Base-by-base conservation (phyloP, 2,329 filamentous ascomycete species). In the Lasiodiplodia sp. region DNA sequence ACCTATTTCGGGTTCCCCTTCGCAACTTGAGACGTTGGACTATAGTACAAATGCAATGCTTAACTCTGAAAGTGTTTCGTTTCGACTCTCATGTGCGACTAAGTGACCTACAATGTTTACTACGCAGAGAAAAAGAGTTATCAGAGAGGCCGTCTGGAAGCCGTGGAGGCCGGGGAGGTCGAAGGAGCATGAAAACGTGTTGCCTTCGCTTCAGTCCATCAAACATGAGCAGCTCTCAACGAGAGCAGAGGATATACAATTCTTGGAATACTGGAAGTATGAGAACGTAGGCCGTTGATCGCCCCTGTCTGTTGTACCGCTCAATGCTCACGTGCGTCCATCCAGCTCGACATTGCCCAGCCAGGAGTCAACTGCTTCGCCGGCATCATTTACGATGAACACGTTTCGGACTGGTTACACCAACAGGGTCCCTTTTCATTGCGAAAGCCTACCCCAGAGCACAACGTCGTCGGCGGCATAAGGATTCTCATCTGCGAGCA, bases 401-500 rank as follows among this genome's bases (percentile, higher is more conserved):
- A 51, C 28, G 52, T 67, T 23, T 23, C 53, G 16, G 52, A 67
- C 44, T 67, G 64, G 64, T 23, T 67, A 28, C 40, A 67, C 18
- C 44, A 67, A n/a, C 21, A 40, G 11, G 64, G 53, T 14, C n/a
- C 53, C 10, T 67, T 67, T 11, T 18, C n/a, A n/a, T n/a, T 38
- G 47, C 25, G 38, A 1, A 57, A 38, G 10, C n/a, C 21, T n/a
- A 18, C 18, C 16, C 25, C 49, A 6, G 37, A 55, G 7, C 23
- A 28, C 28, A 37, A 12, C 14, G 38, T 47, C 23, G 18, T 31
- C 25, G 64, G 64, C 21, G 64, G 53, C 7, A 51, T 67, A 25
- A 67, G 64, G n/a, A 38, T 67, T 11, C 55, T 67, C 25, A 23
- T 67, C 18, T 67, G 64, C 25, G 64, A 67, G 40, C 53, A 56